Evolutionary conservation across 2,329 filamentous ascomycete genomes (phyloP).

Genomic region (Paecilomyces niveus): DNA sequence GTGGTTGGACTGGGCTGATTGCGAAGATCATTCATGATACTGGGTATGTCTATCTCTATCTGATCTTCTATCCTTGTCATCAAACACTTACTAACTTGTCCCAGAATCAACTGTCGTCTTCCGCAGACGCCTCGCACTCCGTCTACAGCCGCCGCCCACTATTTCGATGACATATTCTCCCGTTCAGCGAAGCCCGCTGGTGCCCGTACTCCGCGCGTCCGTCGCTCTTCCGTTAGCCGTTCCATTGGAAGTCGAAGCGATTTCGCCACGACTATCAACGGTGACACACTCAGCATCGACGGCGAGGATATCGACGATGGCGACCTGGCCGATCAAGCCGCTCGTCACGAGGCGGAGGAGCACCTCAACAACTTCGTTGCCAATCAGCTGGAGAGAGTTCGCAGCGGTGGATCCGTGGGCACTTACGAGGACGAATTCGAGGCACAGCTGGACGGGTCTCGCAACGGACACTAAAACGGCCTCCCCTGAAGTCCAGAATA

Average conservation of each 20-base stretch:
- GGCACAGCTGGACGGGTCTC: slow-evolving; percentile 43
- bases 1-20: slow-evolving; percentile 91
- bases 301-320: slow-evolving; percentile 29
- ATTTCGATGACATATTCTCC: slow-evolving; percentile 86
- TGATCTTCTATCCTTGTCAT: neutral
- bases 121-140: slow-evolving; percentile 90
- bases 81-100: slow-evolving; percentile 33
- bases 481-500: neutral
- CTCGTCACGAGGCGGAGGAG: slow-evolving; percentile 52
- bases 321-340: slow-evolving; percentile 42
- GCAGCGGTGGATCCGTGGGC: slow-evolving; percentile 47
- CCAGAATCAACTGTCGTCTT: slow-evolving; percentile 76
- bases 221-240: slow-evolving; percentile 72
- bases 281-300: slow-evolving; percentile 20
- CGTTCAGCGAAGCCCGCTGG: slow-evolving; percentile 42
- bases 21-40: slow-evolving; percentile 97
- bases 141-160: slow-evolving; percentile 74
- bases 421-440: slow-evolving; percentile 58
- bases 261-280: slow-evolving; percentile 48
- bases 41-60: slow-evolving; percentile 55
- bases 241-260: slow-evolving; percentile 81
- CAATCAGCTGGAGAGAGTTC: slow-evolving; percentile 70
- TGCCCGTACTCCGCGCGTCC: slow-evolving; percentile 50
- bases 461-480: slow-evolving; percentile 15
- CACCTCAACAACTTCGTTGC: slow-evolving; percentile 77